Evolutionary conservation across 352 stramenopile genomes (phyloP).

Genomic region (Globisporangium abappressorium): DNA sequence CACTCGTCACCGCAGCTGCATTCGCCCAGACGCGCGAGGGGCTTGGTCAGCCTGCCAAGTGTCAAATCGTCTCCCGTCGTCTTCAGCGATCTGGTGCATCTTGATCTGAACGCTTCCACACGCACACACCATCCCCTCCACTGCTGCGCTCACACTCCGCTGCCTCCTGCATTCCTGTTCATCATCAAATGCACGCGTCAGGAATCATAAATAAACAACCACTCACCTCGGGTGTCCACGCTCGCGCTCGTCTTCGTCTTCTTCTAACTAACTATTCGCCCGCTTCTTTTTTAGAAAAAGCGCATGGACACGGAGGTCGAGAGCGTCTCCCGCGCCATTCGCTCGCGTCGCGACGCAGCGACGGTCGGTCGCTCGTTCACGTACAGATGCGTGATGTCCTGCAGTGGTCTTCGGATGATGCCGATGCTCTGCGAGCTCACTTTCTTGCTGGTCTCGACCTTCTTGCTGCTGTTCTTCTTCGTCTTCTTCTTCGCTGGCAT

Average conservation of each 20-base stretch:
- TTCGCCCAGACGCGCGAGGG: not conserved
- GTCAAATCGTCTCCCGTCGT: conserved; percentile 9
- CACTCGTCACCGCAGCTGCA: not conserved
- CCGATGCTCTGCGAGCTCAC: conserved; percentile 18
- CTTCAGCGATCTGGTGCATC: not conserved
- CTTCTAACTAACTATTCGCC: conserved; percentile 6
- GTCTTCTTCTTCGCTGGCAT: conserved; percentile 11
- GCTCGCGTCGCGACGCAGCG: conserved; percentile 7
- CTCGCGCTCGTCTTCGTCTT: not conserved
- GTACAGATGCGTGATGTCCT: conserved; percentile 70
- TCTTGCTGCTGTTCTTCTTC: conserved; percentile 13
- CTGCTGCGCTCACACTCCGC: not conserved
- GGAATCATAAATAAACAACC: not conserved
- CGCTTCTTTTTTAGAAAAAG: conserved; percentile 32
- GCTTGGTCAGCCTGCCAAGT: not conserved
- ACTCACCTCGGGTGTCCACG: conserved; percentile 6
- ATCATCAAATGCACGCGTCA: conserved; percentile 1
- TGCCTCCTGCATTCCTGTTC: not conserved
- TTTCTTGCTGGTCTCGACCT: conserved; percentile 20
- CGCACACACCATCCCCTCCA: not conserved
- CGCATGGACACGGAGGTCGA: conserved; percentile 47
- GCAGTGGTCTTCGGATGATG: conserved; percentile 43
- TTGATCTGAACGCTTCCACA: not conserved
- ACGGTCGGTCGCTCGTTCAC: conserved; percentile 32
- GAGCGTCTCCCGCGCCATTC: conserved; percentile 12